Evolutionary conservation across 352 stramenopile species (phyloP).

Genomic region (Globisporangium paddicum): DNA sequence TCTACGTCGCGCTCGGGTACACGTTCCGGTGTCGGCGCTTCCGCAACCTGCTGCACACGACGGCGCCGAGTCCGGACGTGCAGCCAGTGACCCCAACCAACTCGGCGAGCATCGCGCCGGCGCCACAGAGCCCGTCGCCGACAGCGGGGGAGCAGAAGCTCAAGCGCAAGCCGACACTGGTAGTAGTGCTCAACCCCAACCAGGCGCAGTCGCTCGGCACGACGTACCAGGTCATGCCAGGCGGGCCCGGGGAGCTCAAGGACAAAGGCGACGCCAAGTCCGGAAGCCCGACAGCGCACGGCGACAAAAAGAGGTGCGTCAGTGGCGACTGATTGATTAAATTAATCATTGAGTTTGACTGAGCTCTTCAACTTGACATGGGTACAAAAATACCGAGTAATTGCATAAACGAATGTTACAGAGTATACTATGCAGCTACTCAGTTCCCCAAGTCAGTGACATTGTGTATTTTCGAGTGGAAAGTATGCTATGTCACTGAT

Average conservation of each 20-base stretch:
- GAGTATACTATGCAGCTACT: background rate
- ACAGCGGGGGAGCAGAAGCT: background rate
- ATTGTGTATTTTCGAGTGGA: too few relatives aligned
- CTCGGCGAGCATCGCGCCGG: conserved; percentile 1
- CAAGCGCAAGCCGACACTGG: conserved; percentile 16
- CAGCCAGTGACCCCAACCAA: background rate
- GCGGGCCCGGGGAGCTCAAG: background rate
- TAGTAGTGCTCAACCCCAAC: conserved; percentile 40
- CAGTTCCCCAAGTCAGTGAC: background rate
- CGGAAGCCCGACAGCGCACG: background rate
- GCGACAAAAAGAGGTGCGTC: background rate
- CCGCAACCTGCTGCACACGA: conserved; percentile 33
- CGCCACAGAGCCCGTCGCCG: background rate
- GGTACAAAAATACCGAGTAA: too few relatives aligned
- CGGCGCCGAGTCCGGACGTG: background rate
- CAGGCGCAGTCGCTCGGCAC: conserved; percentile 32
- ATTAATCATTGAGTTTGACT: background rate
- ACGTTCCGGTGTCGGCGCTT: conserved; percentile 61
- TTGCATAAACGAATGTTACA: too few relatives aligned
- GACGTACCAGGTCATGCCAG: conserved; percentile 4
- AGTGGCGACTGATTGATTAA: background rate
- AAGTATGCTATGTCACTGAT: too few relatives aligned
- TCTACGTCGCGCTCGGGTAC: conserved; percentile 42
- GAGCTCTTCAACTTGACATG: too few relatives aligned
- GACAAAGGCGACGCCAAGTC: background rate